Percentiles rank a stretch among this genome's conserved stretches.
Evolutionary conservation across 192 early-diverging fungal species (phyloP).

Genomic region (Linnemannia elongata): DNA sequence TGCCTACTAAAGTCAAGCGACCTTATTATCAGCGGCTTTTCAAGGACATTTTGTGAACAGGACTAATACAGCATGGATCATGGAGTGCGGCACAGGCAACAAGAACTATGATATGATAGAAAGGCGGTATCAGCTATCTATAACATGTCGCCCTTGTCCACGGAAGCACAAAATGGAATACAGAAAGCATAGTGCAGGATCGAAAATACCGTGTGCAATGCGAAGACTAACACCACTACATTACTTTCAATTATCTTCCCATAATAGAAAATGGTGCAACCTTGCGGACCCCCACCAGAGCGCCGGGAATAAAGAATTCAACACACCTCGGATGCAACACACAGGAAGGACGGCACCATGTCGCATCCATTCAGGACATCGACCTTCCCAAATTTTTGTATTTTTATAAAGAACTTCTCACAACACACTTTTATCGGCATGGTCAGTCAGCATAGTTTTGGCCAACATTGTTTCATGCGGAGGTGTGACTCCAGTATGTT

Average conservation of each 20-base stretch:
- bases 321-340: background rate
- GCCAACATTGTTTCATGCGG: too few relatives aligned
- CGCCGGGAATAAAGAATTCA: conserved; percentile 49
- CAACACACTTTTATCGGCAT: too few relatives aligned
- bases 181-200: background rate
- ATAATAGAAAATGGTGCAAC: conserved; percentile 76
- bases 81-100: too few relatives aligned
- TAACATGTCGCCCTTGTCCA: background rate
- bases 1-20: too few relatives aligned
- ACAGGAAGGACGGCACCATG: background rate
- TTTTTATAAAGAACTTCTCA: too few relatives aligned
- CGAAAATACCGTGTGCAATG: background rate
- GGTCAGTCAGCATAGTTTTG: too few relatives aligned
- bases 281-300: conserved; percentile 71
- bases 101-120: too few relatives aligned
- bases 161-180: background rate
- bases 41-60: background rate
- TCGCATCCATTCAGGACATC: too few relatives aligned
- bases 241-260: background rate
- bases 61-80: background rate
- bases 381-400: too few relatives aligned
- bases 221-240: background rate
- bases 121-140: background rate
- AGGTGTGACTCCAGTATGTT: too few relatives aligned
- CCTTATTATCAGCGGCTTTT: too few relatives aligned